Conservation (phyloP, 805 yeast genomes). For the Hanseniaspora guilliermondii region DNA sequence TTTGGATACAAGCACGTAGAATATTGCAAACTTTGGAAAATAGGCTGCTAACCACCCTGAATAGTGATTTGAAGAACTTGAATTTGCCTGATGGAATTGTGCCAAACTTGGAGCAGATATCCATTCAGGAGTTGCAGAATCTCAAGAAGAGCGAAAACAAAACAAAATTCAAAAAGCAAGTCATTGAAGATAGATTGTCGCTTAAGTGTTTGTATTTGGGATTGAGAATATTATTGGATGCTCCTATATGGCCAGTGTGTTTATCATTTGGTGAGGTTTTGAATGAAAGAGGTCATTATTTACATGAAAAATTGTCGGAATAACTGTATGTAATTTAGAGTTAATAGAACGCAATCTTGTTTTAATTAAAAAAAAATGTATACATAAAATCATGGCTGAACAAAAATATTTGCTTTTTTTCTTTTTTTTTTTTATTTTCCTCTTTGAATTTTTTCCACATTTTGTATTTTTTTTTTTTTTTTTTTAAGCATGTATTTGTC, state of each 20-base stretch:
- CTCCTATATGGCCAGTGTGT: constrained; percentile 79
- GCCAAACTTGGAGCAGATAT: constrained; percentile 15
- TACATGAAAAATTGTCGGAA: not conserved
- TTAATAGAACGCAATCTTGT: not conserved
- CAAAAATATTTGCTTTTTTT: not conserved
- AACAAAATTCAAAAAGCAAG: constrained; percentile 36
- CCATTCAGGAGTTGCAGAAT: constrained; percentile 37
- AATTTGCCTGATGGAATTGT: constrained; percentile 40
- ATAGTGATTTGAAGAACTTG: constrained; percentile 1
- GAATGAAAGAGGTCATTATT: constrained; percentile 11
- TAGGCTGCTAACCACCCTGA: constrained; percentile 27
- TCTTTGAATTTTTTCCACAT: too few species aligned
- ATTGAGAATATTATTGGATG: constrained; percentile 66
- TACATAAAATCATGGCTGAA: not conserved
- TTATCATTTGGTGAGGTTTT: constrained; percentile 53
- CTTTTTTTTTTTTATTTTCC: not conserved
- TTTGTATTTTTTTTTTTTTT: not conserved
- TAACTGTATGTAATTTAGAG: not conserved
- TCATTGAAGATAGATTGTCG: constrained; percentile 39
- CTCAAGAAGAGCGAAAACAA: constrained; percentile 31
- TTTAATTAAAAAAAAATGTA: not conserved
- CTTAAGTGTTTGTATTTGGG: constrained; percentile 54
- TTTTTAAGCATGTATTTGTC: too few species aligned
- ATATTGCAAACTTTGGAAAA: constrained; percentile 49
- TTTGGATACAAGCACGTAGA: constrained; percentile 54